These are phyloP conservation scores for Nicotiana tabacum DNA, from an alignment of 257 asterid genomes.

Conservation along the genomic window DNA sequence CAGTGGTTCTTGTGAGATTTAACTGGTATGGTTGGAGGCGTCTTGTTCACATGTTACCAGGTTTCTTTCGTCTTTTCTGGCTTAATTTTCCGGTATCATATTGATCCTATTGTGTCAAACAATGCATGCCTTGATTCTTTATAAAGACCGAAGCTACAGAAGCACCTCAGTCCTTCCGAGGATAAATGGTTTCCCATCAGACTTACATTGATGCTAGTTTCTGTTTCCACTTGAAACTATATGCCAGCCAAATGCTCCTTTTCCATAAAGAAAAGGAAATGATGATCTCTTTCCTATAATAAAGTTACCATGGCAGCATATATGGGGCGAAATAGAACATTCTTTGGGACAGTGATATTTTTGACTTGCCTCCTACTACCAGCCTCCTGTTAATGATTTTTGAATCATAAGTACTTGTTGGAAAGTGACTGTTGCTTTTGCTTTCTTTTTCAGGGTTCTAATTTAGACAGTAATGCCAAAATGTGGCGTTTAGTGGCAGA, in stretches of 20 bases:
- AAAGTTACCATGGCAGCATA: background rate
- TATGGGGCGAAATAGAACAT: background rate
- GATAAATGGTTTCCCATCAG: background rate
- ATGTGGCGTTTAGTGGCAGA: slow-evolving; percentile 99
- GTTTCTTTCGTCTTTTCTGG: slow-evolving; percentile 25
- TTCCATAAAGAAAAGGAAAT: background rate
- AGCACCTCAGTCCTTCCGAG: background rate
- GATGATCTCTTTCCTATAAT: background rate
- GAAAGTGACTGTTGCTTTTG: background rate
- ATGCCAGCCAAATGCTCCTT: background rate
- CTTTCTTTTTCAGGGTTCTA: slow-evolving; percentile 57
- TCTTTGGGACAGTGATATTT: background rate
- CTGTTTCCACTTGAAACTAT: background rate
- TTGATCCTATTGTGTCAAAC: background rate
- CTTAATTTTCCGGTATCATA: background rate
- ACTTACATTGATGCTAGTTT: background rate
- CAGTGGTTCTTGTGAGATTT: slow-evolving; percentile 98
- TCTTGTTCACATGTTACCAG: slow-evolving; percentile 90
- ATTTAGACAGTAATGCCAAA: slow-evolving; percentile 93
- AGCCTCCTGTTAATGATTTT: background rate
- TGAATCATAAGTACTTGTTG: background rate
- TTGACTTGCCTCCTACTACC: background rate
- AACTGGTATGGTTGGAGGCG: slow-evolving; percentile 95
- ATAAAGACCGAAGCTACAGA: background rate
- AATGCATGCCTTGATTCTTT: background rate